These are phyloP conservation scores for Zygosaccharomyces pseudobailii DNA, from an alignment of 1,139 yeast genomes.

Conservation along the genomic window DNA sequence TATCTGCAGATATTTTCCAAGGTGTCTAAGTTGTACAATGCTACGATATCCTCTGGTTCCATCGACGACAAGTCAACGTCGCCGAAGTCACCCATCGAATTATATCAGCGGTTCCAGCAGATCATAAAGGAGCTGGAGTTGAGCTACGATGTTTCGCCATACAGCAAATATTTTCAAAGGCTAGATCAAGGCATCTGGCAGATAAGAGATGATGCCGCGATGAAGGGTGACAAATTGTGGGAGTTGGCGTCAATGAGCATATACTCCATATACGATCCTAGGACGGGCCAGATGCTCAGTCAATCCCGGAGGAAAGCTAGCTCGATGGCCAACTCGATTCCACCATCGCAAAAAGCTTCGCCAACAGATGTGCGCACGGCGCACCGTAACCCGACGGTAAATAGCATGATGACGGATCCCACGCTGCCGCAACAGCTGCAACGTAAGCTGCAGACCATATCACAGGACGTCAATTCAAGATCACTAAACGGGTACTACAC, in stretches of 20 bases:
- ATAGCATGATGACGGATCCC: constrained; percentile 19
- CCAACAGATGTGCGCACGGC: constrained; percentile 10
- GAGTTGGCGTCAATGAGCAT: constrained; percentile 26
- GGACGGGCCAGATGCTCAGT: constrained; percentile 26
- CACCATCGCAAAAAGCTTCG: constrained; percentile 16
- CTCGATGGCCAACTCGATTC: constrained; percentile 13
- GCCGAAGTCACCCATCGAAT: constrained; percentile 32
- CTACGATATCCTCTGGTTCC: constrained; percentile 22
- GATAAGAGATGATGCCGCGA: constrained; percentile 29
- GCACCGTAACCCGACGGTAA: constrained; percentile 12
- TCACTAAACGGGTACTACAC: constrained; percentile 30
- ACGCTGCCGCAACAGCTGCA: constrained; percentile 29
- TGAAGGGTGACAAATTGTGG: constrained; percentile 30
- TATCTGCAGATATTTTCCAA: constrained; percentile 22
- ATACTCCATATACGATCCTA: constrained; percentile 26
- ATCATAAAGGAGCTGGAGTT: constrained; percentile 31
- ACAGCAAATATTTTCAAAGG: constrained; percentile 30
- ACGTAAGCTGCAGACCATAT: constrained; percentile 24
- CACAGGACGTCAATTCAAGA: constrained; percentile 26
- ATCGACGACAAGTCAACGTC: constrained; percentile 30
- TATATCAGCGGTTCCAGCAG: constrained; percentile 33
- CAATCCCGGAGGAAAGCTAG: constrained; percentile 13
- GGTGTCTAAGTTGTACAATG: constrained; percentile 29
- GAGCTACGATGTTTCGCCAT: constrained; percentile 31
- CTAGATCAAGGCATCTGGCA: constrained; percentile 29